Percentiles rank a stretch among this genome's conserved stretches.
These are phyloP conservation scores for Spergularia bocconei DNA, from an alignment of 148 eudicot genomes.

Conservation along the genomic window DNA sequence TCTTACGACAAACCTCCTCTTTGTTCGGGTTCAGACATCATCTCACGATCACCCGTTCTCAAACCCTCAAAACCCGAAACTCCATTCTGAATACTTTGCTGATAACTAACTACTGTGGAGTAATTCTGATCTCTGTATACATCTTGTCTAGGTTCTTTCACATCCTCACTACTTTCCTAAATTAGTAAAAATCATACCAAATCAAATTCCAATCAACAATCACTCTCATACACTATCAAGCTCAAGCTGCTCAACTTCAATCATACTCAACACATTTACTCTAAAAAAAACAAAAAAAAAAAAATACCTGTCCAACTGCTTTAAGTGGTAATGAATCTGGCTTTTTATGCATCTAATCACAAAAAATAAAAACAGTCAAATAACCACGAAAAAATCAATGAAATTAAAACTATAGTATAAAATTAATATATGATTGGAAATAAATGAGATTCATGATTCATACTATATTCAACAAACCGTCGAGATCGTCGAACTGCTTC, in stretches of 20 bases:
- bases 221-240: slow-evolving; percentile 18
- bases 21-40: slow-evolving; percentile 27
- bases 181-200: slow-evolving; percentile 15
- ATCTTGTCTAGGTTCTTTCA: slow-evolving; percentile 61
- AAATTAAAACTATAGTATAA: neutral
- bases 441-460: slow-evolving; percentile 16
- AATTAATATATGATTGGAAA: neutral
- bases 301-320: slow-evolving; percentile 58
- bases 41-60: slow-evolving; percentile 23
- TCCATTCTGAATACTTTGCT: slow-evolving; percentile 25
- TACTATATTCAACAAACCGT: slow-evolving; percentile 75
- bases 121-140: slow-evolving; percentile 64
- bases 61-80: slow-evolving; percentile 27
- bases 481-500: slow-evolving; percentile 32
- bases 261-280: slow-evolving; percentile 6
- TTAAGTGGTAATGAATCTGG: slow-evolving; percentile 46
- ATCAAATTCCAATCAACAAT: neutral
- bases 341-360: slow-evolving; percentile 43
- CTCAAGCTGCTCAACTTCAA: slow-evolving; percentile 16
- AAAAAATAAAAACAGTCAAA: neutral
- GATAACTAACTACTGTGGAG: slow-evolving; percentile 30
- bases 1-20: slow-evolving; percentile 57
- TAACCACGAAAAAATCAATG: neutral
- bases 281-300: neutral
- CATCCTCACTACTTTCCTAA: slow-evolving; percentile 52